phyloP scores from a whole-genome alignment of 2,329 filamentous ascomycete genomes.

The Annulohypoxylon truncatum region DNA sequence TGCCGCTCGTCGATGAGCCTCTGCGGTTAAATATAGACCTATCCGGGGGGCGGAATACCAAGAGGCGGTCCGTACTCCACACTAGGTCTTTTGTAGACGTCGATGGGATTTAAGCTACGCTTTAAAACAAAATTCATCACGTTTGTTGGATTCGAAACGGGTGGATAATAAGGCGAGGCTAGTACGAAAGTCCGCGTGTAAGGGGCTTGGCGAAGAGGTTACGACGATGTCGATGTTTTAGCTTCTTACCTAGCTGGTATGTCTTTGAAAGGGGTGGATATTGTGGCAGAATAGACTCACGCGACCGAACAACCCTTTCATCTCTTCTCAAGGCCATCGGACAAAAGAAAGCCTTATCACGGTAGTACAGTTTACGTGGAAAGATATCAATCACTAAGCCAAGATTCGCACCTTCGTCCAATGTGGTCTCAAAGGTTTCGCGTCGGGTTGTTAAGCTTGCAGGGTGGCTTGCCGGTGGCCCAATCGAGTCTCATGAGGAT shows the following conservation, averaged over 20 bases:
- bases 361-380: constrained; percentile 38
- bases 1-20: not conserved
- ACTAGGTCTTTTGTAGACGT: not conserved
- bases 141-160: constrained; percentile 28
- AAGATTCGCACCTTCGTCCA: constrained; percentile 27
- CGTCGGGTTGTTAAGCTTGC: constrained; percentile 24
- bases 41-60: not conserved
- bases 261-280: constrained; percentile 15
- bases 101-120: constrained; percentile 12
- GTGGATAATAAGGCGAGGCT: constrained; percentile 24
- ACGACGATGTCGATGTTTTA: constrained; percentile 4
- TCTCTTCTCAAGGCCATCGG: not conserved
- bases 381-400: constrained; percentile 30
- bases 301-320: not conserved
- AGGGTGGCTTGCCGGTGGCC: constrained; percentile 33
- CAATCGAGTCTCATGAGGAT: constrained; percentile 31
- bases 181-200: constrained; percentile 7
- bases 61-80: not conserved
- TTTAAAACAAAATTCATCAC: constrained; percentile 5
- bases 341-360: constrained; percentile 1
- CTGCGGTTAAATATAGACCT: constrained; percentile 33
- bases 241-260: not conserved
- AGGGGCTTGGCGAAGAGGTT: constrained; percentile 19
- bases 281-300: not conserved
- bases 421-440: constrained; percentile 24